A percentile compares a stretch with the other conserved stretches of the same genome.
Conservation (phyloP, 148 eudicot species). For the Heliosperma pusillum region DNA sequence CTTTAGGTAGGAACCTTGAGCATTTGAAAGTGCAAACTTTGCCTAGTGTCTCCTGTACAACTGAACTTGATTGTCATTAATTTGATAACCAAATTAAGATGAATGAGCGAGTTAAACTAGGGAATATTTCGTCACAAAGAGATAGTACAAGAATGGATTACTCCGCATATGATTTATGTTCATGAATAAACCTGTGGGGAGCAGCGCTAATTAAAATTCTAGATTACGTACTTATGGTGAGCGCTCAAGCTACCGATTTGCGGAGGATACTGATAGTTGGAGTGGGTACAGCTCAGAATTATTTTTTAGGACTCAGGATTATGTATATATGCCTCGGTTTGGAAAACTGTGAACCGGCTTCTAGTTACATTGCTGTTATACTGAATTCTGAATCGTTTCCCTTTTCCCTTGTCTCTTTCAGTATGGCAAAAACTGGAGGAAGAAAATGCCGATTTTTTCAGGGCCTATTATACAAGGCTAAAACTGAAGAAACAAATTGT, state of each 20-base stretch:
- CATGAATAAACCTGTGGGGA: background rate
- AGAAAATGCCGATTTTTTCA: constrained; percentile 97
- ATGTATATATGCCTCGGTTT: background rate
- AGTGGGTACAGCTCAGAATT: background rate
- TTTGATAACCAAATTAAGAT: constrained; percentile 5
- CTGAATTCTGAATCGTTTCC: constrained; percentile 13
- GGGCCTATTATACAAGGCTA: constrained; percentile 92
- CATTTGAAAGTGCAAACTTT: constrained; percentile 12
- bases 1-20: constrained; percentile 50
- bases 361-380: constrained; percentile 9
- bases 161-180: background rate
- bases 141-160: background rate
- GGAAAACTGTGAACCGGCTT: background rate
- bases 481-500: constrained; percentile 95
- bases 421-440: constrained; percentile 99
- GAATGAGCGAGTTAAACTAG: background rate
- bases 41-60: background rate
- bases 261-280: background rate
- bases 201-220: background rate
- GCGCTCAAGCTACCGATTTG: background rate
- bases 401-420: constrained; percentile 21
- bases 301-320: background rate
- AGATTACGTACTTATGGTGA: background rate
- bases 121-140: background rate
- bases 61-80: background rate